Percentiles rank a stretch among this genome's conserved stretches.
Evolutionary conservation across 2,329 filamentous ascomycete genomes (phyloP).

Genomic region (Neofusicoccum laricinum): DNA sequence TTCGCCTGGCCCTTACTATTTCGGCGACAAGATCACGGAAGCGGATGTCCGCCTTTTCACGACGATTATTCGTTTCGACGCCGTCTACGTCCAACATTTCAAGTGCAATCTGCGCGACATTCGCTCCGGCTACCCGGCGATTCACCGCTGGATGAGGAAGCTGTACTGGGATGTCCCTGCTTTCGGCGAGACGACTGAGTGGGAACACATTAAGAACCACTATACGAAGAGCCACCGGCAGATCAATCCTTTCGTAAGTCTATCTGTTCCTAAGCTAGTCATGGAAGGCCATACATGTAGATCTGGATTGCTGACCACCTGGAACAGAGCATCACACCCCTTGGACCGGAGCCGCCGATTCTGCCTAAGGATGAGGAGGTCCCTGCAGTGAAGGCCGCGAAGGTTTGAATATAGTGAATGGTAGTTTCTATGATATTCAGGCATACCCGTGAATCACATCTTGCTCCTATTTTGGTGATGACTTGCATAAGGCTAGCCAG

Average conservation of each 20-base stretch:
- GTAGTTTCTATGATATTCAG: too few relatives aligned
- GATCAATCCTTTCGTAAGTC: constrained; percentile 54
- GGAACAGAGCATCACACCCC: constrained; percentile 65
- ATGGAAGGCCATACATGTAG: constrained; percentile 20
- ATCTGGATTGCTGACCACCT: background rate
- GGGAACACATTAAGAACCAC: constrained; percentile 89
- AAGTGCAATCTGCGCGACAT: constrained; percentile 85
- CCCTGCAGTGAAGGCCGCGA: constrained; percentile 45
- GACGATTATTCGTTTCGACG: constrained; percentile 62
- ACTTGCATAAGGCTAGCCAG: too few relatives aligned
- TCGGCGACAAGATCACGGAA: constrained; percentile 56
- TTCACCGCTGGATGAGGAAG: constrained; percentile 78
- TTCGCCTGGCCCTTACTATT: constrained; percentile 46
- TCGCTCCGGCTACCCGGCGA: constrained; percentile 73
- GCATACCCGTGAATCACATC: too few relatives aligned
- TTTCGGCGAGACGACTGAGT: constrained; percentile 81
- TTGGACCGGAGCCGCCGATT: constrained; percentile 82
- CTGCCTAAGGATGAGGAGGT: constrained; percentile 77
- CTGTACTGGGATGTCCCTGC: constrained; percentile 81
- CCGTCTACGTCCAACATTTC: constrained; percentile 58
- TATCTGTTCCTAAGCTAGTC: background rate
- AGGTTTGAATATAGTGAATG: background rate
- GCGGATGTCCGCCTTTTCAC: constrained; percentile 52
- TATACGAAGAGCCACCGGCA: constrained; percentile 65
- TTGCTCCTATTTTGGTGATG: too few relatives aligned